Conservation (phyloP, 2,329 filamentous ascomycete species). For the Colletotrichum euphorbiae region DNA sequence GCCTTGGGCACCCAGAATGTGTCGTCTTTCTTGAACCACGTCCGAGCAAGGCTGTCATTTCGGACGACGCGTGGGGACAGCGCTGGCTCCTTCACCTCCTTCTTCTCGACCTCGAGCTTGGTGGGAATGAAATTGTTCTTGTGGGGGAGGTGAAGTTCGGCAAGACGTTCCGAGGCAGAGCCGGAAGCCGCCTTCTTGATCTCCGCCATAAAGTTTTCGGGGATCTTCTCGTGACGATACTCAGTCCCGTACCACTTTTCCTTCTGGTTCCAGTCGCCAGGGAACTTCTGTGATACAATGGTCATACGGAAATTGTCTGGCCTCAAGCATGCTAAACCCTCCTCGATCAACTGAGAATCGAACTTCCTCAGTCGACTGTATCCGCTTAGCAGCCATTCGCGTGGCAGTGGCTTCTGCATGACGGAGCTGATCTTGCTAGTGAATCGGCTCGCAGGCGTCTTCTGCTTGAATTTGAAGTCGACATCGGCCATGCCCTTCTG, state of each 20-base stretch:
- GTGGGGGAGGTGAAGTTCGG: conserved; percentile 86
- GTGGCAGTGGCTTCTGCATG: conserved; percentile 91
- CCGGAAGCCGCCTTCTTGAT: conserved; percentile 73
- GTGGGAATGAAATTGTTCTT: conserved; percentile 97
- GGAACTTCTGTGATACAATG: conserved; percentile 84
- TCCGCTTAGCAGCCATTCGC: conserved; percentile 89
- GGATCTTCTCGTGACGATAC: conserved; percentile 85
- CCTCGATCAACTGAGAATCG: conserved; percentile 79
- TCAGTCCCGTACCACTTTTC: conserved; percentile 99
- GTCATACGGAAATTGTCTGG: conserved; percentile 92
- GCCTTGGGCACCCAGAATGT: conserved; percentile 98
- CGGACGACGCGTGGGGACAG: conserved; percentile 84
- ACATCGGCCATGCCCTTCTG: conserved; percentile 91
- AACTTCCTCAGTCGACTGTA: conserved; percentile 82
- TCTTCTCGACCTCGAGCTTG: conserved; percentile 94
- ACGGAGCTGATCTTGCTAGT: conserved; percentile 85
- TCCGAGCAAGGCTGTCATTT: conserved; percentile 82
- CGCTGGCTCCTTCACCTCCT: conserved; percentile 81
- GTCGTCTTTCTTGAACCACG: conserved; percentile 99
- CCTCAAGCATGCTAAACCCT: conserved; percentile 78
- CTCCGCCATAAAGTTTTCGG: conserved; percentile 77
- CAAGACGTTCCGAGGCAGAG: conserved; percentile 68
- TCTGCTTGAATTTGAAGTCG: conserved; percentile 95
- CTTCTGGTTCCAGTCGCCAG: conserved; percentile 85
- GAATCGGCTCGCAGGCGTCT: conserved; percentile 88